These are phyloP conservation scores for Xerocomellus chrysenteron DNA, from an alignment of 768 basidiomycete species.

Conservation along the genomic window DNA sequence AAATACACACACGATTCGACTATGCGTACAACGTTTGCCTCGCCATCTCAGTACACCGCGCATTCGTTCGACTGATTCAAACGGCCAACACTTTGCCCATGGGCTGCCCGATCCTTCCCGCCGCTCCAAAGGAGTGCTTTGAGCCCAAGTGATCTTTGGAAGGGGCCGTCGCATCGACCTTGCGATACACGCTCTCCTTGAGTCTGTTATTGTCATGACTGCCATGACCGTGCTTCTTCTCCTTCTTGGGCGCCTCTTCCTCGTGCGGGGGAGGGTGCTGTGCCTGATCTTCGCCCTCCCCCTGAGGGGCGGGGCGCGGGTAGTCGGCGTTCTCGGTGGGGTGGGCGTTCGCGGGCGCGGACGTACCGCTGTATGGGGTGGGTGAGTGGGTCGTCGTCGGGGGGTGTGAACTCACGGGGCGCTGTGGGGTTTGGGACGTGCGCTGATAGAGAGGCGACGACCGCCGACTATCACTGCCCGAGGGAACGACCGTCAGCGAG, in stretches of 20 bases:
- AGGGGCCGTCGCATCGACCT: constrained; percentile 48
- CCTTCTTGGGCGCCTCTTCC: constrained; percentile 48
- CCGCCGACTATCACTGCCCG: constrained; percentile 45
- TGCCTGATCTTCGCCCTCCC: constrained; percentile 32
- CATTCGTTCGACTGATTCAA: constrained; percentile 23
- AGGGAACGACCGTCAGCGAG: background rate
- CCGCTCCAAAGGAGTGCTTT: constrained; percentile 41
- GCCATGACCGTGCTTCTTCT: constrained; percentile 43
- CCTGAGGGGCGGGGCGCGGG: constrained; percentile 50
- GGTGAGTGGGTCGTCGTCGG: background rate
- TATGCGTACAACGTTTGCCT: constrained; percentile 7
- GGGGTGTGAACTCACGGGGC: constrained; percentile 26
- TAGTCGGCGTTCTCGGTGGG: constrained; percentile 41
- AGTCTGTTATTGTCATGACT: constrained; percentile 45
- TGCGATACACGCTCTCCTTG: constrained; percentile 44
- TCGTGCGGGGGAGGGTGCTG: constrained; percentile 39
- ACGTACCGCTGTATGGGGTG: background rate
- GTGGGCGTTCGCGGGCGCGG: constrained; percentile 8
- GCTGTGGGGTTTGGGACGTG: constrained; percentile 38
- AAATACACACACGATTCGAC: constrained; percentile 16
- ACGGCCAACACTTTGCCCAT: constrained; percentile 42
- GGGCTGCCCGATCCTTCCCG: constrained; percentile 58
- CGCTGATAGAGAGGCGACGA: constrained; percentile 47
- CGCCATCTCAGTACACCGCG: background rate
- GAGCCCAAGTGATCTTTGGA: constrained; percentile 40